phyloP scores from a whole-genome alignment of 208 protist genomes.

The Perkinsela sp. region DNA sequence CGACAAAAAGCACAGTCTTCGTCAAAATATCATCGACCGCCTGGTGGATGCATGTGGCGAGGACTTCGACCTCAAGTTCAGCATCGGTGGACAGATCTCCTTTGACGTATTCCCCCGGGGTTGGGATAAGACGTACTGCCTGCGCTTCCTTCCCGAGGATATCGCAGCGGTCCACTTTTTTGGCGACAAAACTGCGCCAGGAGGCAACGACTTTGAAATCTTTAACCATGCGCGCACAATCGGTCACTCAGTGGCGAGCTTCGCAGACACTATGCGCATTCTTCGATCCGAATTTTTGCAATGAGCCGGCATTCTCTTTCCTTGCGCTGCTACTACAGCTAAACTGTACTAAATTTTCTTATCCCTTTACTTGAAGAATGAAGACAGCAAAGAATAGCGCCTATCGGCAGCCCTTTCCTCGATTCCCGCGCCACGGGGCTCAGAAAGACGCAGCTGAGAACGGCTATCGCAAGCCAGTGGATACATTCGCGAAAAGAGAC shows the following conservation, averaged over 20 bases:
- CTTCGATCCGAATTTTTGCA: too few species aligned
- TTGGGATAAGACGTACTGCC: conserved; percentile 98
- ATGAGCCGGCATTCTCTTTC: too few species aligned
- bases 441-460: too few species aligned
- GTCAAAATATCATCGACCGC: conserved; percentile 66
- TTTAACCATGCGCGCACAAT: conserved; percentile 52
- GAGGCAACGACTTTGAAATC: conserved; percentile 99
- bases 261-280: conserved; percentile 76
- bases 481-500: too few species aligned
- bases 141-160: conserved; percentile 74
- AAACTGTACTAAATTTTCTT: too few species aligned
- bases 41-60: conserved; percentile 12
- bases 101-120: conserved; percentile 97
- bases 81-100: conserved; percentile 95
- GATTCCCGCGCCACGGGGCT: too few species aligned
- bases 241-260: conserved; percentile 72
- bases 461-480: too few species aligned
- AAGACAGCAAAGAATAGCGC: too few species aligned
- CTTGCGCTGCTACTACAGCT: too few species aligned
- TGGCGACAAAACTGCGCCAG: conserved; percentile 90
- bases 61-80: conserved; percentile 73
- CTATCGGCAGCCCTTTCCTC: too few species aligned
- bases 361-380: too few species aligned
- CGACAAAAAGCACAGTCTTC: conserved; percentile 80
- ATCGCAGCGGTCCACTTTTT: conserved; percentile 97